phyloP scores from a whole-genome alignment of 345 rosid species.

The Mangifera indica region DNA sequence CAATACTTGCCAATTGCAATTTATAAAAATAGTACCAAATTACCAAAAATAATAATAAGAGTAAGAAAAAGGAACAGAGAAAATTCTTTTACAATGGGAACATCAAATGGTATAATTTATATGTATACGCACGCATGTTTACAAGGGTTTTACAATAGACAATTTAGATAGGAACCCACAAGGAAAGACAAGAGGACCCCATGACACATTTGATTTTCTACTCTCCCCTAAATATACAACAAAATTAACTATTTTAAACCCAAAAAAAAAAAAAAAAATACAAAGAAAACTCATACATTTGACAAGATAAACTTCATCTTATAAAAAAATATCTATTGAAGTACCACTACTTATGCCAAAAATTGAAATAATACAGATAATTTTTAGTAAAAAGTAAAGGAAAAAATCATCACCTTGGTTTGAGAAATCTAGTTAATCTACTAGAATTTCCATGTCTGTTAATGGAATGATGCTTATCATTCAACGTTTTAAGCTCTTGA shows the following conservation, averaged over 20 bases:
- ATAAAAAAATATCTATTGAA: conserved; percentile 5
- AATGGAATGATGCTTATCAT: conserved; percentile 23
- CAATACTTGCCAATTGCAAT: neutral
- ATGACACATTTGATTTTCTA: neutral
- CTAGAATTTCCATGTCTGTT: conserved; percentile 39
- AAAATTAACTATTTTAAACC: neutral
- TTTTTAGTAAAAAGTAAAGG: neutral
- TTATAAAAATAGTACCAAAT: neutral
- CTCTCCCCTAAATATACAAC: neutral
- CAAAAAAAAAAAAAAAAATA: neutral
- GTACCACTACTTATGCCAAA: neutral
- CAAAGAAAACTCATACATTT: neutral
- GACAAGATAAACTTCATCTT: neutral
- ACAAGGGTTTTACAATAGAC: conserved; percentile 13
- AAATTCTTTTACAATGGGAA: neutral
- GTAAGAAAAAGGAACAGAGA: neutral
- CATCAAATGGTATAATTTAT: neutral
- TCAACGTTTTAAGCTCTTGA: conserved; percentile 30
- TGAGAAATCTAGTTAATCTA: conserved; percentile 31
- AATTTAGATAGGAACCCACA: conserved; percentile 23
- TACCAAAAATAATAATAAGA: neutral
- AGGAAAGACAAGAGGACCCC: conserved; percentile 27
- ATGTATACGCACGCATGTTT: neutral
- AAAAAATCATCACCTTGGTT: conserved; percentile 44
- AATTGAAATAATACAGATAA: neutral